Base-by-base conservation (phyloP, 495 filamentous ascomycete genomes). In the Trichocladium uniseriatum region DNA sequence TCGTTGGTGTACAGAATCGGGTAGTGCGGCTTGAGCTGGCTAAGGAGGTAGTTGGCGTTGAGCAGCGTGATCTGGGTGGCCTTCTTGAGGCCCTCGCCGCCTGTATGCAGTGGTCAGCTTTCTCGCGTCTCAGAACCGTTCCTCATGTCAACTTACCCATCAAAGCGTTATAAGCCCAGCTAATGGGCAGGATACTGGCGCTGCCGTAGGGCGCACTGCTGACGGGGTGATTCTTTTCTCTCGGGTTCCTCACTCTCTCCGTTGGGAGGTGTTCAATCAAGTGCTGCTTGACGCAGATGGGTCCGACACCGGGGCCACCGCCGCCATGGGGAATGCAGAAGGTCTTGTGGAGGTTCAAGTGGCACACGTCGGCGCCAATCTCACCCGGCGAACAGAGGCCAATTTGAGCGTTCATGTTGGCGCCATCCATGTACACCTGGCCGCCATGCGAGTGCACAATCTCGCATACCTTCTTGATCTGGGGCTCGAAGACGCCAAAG, bases 251-350 rank as follows among this genome's bases (percentile, higher is more conserved):
- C 18, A 79, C 68, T 0, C 82, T 77, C 65, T 86, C 83, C 18
- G 84, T 82, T 1, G 92, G 94, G 32, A 98, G 78, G 75, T 81
- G 90, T 14, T 79, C 76, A 7, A 77, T 69, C 39, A 98, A 79
- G 59, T 94, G 89, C 40, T 78, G 67, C 56, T 87, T 90, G 35
- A 97, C 92, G 58, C 91, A 90, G 50, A 98, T 95, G 44, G 92
- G 92, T 1, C 92, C 92, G 37, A 97, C 89, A 52, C 92, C 92
- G 6, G 92, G 92, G 19, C 92, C 92, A 50, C 92, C 92, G 50
- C 92, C 92, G 43, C 92, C 92, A 66, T 98, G 92, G 18, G 92
- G 92, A 58, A 98, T 98, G 70, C 92, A 98, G 76, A 98, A 98
- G 1, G 92, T 98, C 73, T 98, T 98, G 78, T 98, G 92, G 14